Conservation (phyloP, 805 yeast species). For the Candida ipomoeae region DNA sequence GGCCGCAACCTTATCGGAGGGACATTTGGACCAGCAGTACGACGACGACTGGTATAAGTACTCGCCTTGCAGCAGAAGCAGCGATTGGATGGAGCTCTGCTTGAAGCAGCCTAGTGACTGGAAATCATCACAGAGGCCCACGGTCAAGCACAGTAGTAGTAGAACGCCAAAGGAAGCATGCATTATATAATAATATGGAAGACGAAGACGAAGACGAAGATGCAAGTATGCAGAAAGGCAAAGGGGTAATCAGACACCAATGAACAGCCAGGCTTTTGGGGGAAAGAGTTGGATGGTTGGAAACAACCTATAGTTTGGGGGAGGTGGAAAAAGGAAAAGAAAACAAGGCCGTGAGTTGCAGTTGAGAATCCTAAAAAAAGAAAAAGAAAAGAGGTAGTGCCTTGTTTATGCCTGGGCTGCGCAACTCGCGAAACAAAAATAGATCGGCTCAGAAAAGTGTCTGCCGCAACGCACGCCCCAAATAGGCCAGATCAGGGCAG, state of each 20-base stretch:
- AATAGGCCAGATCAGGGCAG: not conserved
- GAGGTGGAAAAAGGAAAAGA: not conserved
- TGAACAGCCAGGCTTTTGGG: not conserved
- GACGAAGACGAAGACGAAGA: not conserved
- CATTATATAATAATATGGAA: not conserved
- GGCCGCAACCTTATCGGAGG: slow-evolving; percentile 27
- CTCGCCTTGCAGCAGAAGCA: slow-evolving; percentile 40
- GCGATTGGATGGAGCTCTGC: slow-evolving; percentile 15
- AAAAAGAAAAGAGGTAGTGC: slow-evolving; percentile 2
- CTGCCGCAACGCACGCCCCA: not conserved
- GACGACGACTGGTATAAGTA: slow-evolving; percentile 57
- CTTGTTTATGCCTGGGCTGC: slow-evolving; percentile 3
- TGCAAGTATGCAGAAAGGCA: not conserved
- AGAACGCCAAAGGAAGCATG: slow-evolving; percentile 1
- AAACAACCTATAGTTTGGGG: not conserved
- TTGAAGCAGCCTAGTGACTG: slow-evolving; percentile 15
- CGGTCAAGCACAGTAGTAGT: slow-evolving; percentile 10
- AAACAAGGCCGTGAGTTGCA: not conserved
- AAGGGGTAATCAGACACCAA: not conserved
- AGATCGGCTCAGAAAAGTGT: not conserved
- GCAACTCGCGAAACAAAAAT: slow-evolving; percentile 4
- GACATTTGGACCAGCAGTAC: slow-evolving; percentile 52
- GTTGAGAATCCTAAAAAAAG: not conserved
- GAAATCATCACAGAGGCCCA: slow-evolving; percentile 9
- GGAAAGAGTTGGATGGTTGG: not conserved